Base-by-base conservation (phyloP, 176 grass and related monocot species). In the Oryza glaberrima region DNA sequence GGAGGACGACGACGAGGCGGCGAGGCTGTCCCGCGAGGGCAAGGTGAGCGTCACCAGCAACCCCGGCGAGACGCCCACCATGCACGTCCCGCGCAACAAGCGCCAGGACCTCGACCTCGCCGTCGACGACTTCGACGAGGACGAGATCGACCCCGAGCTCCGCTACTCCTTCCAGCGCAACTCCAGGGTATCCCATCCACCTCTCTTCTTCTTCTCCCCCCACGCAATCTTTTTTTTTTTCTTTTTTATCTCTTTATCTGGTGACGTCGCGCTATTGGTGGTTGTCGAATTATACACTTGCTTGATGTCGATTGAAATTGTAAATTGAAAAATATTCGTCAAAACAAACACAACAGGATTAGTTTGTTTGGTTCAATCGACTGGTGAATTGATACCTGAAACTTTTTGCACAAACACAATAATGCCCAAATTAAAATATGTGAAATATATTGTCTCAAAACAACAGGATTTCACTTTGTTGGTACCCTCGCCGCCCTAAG, bases 141-240 rank as follows among this genome's bases (percentile, higher is more conserved):
- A 90, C 14, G 93, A 95, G 46, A 94, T 94, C 83, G 92, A 94
- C 86, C 92, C 92, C 58, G 89, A 94, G 83, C 83, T 94, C 32
- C 81, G 89, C 17, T 94, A 87, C 81, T 88, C 85, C 78, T 91
- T 91, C 82, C 82, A 88, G 90, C 82, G 86, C 28, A 88, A 91
- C 82, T 85, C 77, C 78, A 84, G 85, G 77, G 90, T 91, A 84
- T 22, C 36, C 22, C 3, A 22, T 64, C 5, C 43, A 44, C 3
- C 20, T 19, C 1, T 0, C 23, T 26, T 26, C 14, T 3, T 6
- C 15, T 20, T 22, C 19, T 51, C 34, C 48, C 30, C 1, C 17
- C 30, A 7, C 19, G 35, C 58, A 73, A 69, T 49, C 67, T 81
- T 58, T 17, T 17, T 8, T 8, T 44, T 20, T 84, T 0, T 6